These are phyloP conservation scores for Globisporangium recalcitrans DNA, from an alignment of 352 stramenopile genomes.

Conservation along the genomic window DNA sequence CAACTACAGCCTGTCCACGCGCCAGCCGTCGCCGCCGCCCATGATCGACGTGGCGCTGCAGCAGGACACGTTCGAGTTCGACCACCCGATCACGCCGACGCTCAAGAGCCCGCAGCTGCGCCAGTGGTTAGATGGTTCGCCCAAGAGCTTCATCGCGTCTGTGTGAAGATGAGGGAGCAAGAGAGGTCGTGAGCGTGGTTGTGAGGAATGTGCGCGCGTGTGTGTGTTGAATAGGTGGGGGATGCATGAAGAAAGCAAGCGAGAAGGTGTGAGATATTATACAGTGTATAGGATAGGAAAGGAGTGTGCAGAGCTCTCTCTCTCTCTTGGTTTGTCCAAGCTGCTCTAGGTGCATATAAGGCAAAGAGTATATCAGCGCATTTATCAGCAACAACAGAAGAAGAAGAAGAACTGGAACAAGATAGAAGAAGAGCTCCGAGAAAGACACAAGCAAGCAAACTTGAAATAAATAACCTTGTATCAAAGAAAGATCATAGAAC, in stretches of 20 bases:
- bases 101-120: constrained; percentile 81
- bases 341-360: background rate
- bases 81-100: constrained; percentile 82
- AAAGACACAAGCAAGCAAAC: background rate
- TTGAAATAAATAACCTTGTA: background rate
- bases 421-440: background rate
- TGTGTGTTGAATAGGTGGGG: background rate
- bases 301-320: background rate
- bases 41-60: constrained; percentile 76
- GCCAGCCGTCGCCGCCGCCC: constrained; percentile 43
- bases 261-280: background rate
- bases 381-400: background rate
- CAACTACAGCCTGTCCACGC: constrained; percentile 31
- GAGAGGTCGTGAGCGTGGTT: background rate
- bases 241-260: background rate
- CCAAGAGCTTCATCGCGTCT: constrained; percentile 77
- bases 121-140: constrained; percentile 80
- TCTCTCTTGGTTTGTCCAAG: background rate
- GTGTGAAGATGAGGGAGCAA: constrained; percentile 35
- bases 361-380: background rate
- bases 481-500: background rate
- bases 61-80: constrained; percentile 83
- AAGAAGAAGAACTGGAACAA: background rate
- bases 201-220: background rate
- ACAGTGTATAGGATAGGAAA: background rate